Evolutionary conservation across 371 early-diverging fungal species (phyloP).

Genomic region (Apophysomyces variabilis): DNA sequence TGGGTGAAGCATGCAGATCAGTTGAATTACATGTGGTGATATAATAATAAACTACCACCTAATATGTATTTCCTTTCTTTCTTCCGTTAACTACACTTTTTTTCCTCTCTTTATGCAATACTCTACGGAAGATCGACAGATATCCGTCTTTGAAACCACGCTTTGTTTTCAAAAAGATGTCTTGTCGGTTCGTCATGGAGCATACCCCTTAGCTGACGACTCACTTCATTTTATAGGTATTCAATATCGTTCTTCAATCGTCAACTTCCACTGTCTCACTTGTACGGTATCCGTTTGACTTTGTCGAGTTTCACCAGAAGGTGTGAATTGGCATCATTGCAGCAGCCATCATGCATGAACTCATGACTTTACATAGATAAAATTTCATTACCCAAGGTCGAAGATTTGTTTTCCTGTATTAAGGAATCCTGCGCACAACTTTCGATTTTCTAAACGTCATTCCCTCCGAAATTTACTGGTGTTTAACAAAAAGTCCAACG

Average conservation of each 20-base stretch:
- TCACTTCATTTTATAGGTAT: slow-evolving; percentile 43
- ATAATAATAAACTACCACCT: slow-evolving; percentile 16
- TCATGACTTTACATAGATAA: slow-evolving; percentile 30
- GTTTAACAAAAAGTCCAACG: slow-evolving; percentile 40
- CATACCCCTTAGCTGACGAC: not conserved
- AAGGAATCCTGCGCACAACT: slow-evolving; percentile 28
- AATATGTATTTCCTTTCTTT: slow-evolving; percentile 3
- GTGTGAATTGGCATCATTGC: slow-evolving; percentile 26
- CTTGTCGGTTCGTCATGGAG: slow-evolving; percentile 31
- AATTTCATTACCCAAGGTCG: slow-evolving; percentile 41
- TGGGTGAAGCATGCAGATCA: slow-evolving; percentile 16
- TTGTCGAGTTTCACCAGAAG: slow-evolving; percentile 67
- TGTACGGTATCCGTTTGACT: slow-evolving; percentile 63
- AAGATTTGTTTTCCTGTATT: slow-evolving; percentile 49
- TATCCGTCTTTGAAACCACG: slow-evolving; percentile 49
- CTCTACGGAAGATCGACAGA: slow-evolving; percentile 21
- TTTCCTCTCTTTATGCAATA: slow-evolving; percentile 21
- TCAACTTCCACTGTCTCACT: slow-evolving; percentile 50
- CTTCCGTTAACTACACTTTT: slow-evolving; percentile 1
- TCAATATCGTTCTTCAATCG: slow-evolving; percentile 60
- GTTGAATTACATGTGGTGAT: slow-evolving; percentile 14
- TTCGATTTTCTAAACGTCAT: slow-evolving; percentile 26
- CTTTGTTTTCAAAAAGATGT: slow-evolving; percentile 37
- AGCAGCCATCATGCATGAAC: not conserved
- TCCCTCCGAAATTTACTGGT: slow-evolving; percentile 35